Evolutionary conservation across 2,329 filamentous ascomycete species (phyloP).

Genomic region (Cyphellophora attinorum): DNA sequence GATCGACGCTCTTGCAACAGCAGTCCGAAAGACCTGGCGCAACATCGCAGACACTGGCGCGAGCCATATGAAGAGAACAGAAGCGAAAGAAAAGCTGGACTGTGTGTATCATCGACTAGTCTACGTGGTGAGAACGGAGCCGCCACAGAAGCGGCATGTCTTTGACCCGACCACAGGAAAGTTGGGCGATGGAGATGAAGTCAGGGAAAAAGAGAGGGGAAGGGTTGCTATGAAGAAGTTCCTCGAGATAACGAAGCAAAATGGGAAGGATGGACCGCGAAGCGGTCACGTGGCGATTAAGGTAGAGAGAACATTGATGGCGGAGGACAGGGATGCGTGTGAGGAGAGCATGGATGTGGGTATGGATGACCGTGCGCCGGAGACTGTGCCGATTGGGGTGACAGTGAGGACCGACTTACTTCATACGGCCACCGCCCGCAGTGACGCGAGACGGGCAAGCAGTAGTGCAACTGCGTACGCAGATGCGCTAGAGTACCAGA

Average conservation of each 20-base stretch:
- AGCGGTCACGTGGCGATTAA: no score
- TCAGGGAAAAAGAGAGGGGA: slow-evolving; percentile 11
- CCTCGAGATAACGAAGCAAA: slow-evolving; percentile 4
- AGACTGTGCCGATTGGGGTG: no score
- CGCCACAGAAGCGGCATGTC: slow-evolving; percentile 39
- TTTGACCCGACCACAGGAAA: slow-evolving; percentile 22
- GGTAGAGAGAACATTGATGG: no score
- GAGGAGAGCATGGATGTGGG: no score
- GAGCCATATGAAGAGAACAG: slow-evolving; percentile 59
- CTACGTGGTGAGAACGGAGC: slow-evolving; percentile 59
- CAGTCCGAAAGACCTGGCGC: slow-evolving; percentile 46
- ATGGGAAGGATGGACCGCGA: no score
- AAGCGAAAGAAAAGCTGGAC: slow-evolving; percentile 69
- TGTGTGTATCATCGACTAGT: slow-evolving; percentile 63
- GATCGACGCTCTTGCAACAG: slow-evolving; percentile 56
- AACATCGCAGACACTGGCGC: slow-evolving; percentile 68
- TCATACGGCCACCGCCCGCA: no score
- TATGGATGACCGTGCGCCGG: no score
- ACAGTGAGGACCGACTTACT: no score
- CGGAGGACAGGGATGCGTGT: no score
- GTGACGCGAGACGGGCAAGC: no score
- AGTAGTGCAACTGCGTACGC: no score
- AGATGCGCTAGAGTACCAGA: no score
- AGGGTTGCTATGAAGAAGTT: slow-evolving; percentile 15
- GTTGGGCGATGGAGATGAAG: slow-evolving; percentile 8